phyloP scores from a whole-genome alignment of 768 basidiomycete genomes.

The Lactarius deliciosus region DNA sequence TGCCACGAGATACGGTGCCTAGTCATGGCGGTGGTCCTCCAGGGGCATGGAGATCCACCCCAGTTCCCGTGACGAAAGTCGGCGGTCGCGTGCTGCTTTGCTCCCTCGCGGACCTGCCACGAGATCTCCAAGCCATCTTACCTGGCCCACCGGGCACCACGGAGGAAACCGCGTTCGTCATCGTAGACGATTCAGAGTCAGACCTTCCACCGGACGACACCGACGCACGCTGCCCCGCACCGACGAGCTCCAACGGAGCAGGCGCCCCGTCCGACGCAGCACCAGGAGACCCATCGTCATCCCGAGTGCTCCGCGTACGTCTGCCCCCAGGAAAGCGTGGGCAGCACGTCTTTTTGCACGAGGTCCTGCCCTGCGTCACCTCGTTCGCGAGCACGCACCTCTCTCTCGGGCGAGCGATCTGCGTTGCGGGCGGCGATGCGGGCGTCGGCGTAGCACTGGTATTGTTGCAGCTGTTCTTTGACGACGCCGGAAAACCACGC shows the following conservation, averaged over 20 bases:
- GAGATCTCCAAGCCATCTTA: constrained; percentile 15
- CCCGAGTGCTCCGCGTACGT: constrained; percentile 32
- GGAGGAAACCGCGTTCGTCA: constrained; percentile 34
- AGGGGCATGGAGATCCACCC: constrained; percentile 24
- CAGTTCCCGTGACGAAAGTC: constrained; percentile 40
- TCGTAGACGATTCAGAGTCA: constrained; percentile 31
- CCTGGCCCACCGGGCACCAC: constrained; percentile 2
- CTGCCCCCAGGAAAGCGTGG: constrained; percentile 52
- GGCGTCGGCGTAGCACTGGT: constrained; percentile 64
- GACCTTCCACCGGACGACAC: not conserved
- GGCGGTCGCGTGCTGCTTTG: constrained; percentile 46
- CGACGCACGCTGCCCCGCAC: not conserved
- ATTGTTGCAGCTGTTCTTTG: constrained; percentile 58
- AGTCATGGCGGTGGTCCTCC: not conserved
- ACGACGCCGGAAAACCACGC: constrained; percentile 43
- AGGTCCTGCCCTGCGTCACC: constrained; percentile 49
- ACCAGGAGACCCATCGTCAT: not conserved
- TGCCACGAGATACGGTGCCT: not conserved
- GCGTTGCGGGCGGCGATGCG: constrained; percentile 58
- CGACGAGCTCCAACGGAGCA: not conserved
- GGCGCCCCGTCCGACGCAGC: not conserved
- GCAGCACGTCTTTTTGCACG: constrained; percentile 48
- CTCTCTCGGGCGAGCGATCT: constrained; percentile 42
- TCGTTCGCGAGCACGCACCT: constrained; percentile 48
- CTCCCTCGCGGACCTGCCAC: constrained; percentile 36